Conservation (phyloP, 163 green algal species). For the Coccomyxa subellipsoidea region DNA sequence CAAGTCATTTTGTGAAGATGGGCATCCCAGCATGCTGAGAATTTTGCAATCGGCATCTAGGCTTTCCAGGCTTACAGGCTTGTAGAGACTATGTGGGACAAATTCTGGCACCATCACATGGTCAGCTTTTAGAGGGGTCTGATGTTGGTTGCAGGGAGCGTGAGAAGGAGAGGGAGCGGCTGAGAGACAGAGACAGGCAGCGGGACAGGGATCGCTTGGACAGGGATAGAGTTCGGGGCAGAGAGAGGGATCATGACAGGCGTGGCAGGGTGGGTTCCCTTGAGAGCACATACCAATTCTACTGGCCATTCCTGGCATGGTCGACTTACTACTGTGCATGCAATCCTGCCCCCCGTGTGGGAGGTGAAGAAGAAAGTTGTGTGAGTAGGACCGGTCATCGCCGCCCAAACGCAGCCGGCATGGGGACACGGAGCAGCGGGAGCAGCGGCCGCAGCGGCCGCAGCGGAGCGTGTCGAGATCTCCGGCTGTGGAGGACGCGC, state of each 20-base stretch:
- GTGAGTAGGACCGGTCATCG: background rate
- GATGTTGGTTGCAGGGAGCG: slow-evolving; percentile 5
- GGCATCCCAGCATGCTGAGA: too few species aligned
- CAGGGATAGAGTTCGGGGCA: slow-evolving; percentile 13
- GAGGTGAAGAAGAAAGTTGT: background rate
- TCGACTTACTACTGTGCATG: background rate
- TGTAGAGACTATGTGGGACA: background rate
- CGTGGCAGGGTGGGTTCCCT: background rate
- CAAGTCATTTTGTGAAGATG: too few species aligned
- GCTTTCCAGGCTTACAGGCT: background rate
- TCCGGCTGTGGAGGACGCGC: background rate
- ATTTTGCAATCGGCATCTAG: too few species aligned
- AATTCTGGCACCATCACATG: background rate
- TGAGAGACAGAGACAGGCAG: slow-evolving; percentile 17
- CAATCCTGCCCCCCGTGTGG: too few species aligned
- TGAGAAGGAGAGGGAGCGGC: slow-evolving; percentile 5
- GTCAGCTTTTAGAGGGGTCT: background rate
- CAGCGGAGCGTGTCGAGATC: background rate
- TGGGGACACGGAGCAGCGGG: background rate
- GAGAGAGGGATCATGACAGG: slow-evolving; percentile 14
- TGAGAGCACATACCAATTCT: background rate
- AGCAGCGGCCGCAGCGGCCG: too few species aligned
- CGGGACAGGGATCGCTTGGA: slow-evolving; percentile 8
- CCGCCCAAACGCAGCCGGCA: background rate
- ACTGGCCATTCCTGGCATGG: background rate